Conservation (phyloP, 192 early-diverging fungal genomes). For the Kickxella alabastrina region DNA sequence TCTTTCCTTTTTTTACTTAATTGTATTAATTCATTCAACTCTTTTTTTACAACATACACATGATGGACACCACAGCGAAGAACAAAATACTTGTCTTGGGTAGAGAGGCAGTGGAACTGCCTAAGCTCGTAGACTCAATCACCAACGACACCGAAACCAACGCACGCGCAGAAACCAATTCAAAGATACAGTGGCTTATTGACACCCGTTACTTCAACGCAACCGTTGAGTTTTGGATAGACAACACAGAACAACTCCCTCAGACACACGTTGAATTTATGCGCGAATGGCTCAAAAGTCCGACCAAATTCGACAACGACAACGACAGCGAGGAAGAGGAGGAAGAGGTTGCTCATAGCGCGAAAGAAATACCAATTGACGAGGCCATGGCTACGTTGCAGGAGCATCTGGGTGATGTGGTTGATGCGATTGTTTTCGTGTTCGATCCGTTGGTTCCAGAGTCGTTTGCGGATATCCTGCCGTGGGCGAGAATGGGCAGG, state of each 20-base stretch:
- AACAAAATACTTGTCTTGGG: constrained; percentile 48
- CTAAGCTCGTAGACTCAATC: constrained; percentile 14
- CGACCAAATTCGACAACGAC: neutral
- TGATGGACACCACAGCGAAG: constrained; percentile 14
- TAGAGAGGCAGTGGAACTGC: constrained; percentile 17
- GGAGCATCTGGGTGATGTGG: constrained; percentile 30
- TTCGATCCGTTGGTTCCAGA: constrained; percentile 21
- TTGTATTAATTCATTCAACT: too few species aligned
- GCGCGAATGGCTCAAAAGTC: constrained; percentile 31
- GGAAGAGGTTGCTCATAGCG: neutral
- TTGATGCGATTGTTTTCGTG: constrained; percentile 37
- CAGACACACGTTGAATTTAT: constrained; percentile 12
- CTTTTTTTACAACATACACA: too few species aligned
- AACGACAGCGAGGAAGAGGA: neutral
- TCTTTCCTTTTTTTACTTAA: too few species aligned
- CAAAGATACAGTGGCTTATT: constrained; percentile 29
- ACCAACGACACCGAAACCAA: neutral
- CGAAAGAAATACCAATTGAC: constrained; percentile 18
- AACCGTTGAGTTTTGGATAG: constrained; percentile 40
- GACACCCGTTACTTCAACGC: constrained; percentile 38
- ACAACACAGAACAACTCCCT: constrained; percentile 33
- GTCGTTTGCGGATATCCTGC: constrained; percentile 40
- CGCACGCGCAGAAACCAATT: neutral
- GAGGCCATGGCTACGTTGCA: constrained; percentile 21
- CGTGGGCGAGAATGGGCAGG: constrained; percentile 34